Evolutionary conservation across 345 rosid species (phyloP).

Genomic region (Lepidium didymum): DNA sequence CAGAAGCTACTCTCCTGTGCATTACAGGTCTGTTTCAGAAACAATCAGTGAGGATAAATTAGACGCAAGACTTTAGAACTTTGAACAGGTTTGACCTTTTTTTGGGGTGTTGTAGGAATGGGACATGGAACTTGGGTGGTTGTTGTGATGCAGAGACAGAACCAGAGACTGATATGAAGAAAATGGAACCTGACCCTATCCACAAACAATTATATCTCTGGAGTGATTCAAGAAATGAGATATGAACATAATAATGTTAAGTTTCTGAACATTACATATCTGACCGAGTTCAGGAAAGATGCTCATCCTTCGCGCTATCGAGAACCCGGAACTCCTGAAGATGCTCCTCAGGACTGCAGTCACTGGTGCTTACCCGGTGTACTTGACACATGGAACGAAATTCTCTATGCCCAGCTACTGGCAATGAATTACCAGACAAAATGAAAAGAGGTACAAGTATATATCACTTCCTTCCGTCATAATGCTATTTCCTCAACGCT

Average conservation of each 20-base stretch:
- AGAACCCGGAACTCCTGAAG: conserved; percentile 54
- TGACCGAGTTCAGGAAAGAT: conserved; percentile 63
- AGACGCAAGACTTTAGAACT: not conserved
- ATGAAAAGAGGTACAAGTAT: conserved; percentile 1
- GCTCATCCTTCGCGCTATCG: conserved; percentile 73
- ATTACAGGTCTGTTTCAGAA: conserved; percentile 50
- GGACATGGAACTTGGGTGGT: conserved; percentile 70
- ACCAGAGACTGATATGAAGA: conserved; percentile 42
- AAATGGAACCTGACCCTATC: conserved; percentile 43
- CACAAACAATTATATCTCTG: conserved; percentile 51
- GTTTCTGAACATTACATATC: conserved; percentile 63
- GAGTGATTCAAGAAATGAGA: conserved; percentile 45
- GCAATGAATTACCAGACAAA: conserved; percentile 36
- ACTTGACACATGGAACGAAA: conserved; percentile 82
- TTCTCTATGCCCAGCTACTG: conserved; percentile 61
- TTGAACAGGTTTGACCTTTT: conserved; percentile 2
- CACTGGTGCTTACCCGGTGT: conserved; percentile 95
- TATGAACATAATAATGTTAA: conserved; percentile 36
- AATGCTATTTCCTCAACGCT: conserved; percentile 29
- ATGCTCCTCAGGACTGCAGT: conserved; percentile 87
- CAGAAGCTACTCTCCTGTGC: conserved; percentile 73
- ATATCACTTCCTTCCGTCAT: conserved; percentile 18
- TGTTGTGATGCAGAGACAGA: conserved; percentile 49
- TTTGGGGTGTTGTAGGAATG: conserved; percentile 40
- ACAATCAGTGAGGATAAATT: not conserved